phyloP scores from a whole-genome alignment of 441 rosid genomes.

The Aleurites moluccanus region DNA sequence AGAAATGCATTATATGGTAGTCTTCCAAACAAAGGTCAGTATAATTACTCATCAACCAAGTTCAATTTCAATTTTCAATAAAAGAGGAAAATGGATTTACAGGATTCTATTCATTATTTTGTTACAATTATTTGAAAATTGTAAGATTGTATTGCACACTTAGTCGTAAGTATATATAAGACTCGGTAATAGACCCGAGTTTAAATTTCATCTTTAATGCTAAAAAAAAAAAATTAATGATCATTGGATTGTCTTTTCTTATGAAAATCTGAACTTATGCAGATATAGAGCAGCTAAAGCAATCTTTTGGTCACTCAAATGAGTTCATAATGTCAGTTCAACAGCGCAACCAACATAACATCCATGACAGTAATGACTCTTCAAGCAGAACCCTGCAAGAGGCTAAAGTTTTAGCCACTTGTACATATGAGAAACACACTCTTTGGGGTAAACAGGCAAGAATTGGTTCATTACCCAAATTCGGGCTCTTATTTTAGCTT shows the following conservation, averaged over 20 bases:
- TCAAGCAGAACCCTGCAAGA: conserved; percentile 25
- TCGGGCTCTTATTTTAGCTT: not conserved
- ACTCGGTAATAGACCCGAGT: too few species aligned
- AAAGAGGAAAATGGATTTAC: not conserved
- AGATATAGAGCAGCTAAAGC: conserved; percentile 30
- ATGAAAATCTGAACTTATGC: not conserved
- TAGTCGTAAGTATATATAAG: too few species aligned
- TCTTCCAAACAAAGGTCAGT: not conserved
- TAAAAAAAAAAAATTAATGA: not conserved
- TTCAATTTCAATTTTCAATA: too few species aligned
- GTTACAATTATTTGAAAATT: not conserved
- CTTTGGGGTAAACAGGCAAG: conserved; percentile 36
- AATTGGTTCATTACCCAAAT: too few species aligned
- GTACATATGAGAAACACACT: conserved; percentile 29
- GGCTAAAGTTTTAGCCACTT: conserved; percentile 32
- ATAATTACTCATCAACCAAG: too few species aligned
- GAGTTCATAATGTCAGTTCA: conserved; percentile 30
- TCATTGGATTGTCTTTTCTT: too few species aligned
- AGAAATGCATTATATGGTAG: conserved; percentile 21
- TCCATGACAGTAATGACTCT: not conserved
- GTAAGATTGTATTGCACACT: not conserved
- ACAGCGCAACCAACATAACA: not conserved
- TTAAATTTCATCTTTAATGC: too few species aligned
- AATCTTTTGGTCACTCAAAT: conserved; percentile 35
- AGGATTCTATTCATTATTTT: not conserved